These are phyloP conservation scores for Candida koratica DNA, from an alignment of 805 yeast genomes.

Conservation along the genomic window DNA sequence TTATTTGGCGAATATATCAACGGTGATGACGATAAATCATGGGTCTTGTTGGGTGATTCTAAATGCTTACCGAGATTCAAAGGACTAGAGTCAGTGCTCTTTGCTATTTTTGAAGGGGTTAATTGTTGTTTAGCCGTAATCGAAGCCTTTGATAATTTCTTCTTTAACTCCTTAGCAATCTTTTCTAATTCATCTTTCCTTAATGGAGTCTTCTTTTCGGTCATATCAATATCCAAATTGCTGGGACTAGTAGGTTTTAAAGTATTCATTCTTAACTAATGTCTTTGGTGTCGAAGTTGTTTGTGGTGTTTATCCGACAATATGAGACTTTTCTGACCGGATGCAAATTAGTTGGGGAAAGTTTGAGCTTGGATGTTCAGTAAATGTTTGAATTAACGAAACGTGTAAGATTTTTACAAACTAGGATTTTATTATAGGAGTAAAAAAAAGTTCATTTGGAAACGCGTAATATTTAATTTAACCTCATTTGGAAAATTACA, in stretches of 20 bases:
- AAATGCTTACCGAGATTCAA: constrained; percentile 23
- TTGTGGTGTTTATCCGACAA: no score
- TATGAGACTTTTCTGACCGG: no score
- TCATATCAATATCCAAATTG: constrained; percentile 4
- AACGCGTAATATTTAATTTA: constrained; percentile 6
- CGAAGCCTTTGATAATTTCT: constrained; percentile 40
- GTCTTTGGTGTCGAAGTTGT: no score
- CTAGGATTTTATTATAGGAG: constrained; percentile 6
- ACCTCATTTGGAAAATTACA: constrained; percentile 5
- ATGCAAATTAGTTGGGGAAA: no score
- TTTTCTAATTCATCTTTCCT: constrained; percentile 43
- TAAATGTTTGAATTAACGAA: no score
- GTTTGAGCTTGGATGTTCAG: no score
- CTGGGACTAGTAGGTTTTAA: constrained; percentile 6
- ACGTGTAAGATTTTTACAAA: no score
- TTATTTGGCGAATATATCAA: constrained; percentile 38
- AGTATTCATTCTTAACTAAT: constrained; percentile 4
- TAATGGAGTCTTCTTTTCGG: constrained; percentile 29
- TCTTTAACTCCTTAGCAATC: constrained; percentile 41
- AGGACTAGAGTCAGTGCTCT: constrained; percentile 18
- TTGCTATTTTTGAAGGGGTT: constrained; percentile 16
- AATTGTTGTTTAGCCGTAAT: constrained; percentile 38
- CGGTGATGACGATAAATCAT: constrained; percentile 23
- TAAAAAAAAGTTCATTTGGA: constrained; percentile 5
- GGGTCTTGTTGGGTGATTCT: constrained; percentile 17